phyloP scores from a whole-genome alignment of 345 rosid species.

The Aquilaria malaccensis region DNA sequence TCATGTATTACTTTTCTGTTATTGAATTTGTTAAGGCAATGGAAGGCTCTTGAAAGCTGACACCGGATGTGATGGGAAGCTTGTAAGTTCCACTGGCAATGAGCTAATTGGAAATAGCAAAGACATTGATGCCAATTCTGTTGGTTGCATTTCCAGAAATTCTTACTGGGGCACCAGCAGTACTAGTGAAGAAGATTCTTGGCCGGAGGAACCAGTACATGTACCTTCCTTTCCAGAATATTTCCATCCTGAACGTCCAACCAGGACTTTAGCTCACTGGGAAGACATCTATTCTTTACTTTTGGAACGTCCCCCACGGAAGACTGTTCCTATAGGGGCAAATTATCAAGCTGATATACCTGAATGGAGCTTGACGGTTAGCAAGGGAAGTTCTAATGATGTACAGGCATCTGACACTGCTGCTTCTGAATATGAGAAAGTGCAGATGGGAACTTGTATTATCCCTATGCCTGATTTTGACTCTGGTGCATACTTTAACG shows the following conservation, averaged over 20 bases:
- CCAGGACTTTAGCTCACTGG: constrained; percentile 18
- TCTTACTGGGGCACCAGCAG: constrained; percentile 23
- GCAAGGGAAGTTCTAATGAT: constrained; percentile 3
- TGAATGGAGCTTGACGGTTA: constrained; percentile 13
- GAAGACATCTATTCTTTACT: constrained; percentile 25
- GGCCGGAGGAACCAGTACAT: constrained; percentile 18
- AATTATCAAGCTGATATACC: constrained; percentile 71
- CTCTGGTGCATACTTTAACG: constrained; percentile 8
- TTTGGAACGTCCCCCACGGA: constrained; percentile 31
- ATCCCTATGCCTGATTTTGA: constrained; percentile 43
- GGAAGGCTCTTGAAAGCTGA: constrained; percentile 5
- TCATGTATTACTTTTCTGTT: constrained; percentile 3
- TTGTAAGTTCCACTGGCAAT: constrained; percentile 3
- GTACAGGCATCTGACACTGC: constrained; percentile 8
- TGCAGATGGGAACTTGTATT: constrained; percentile 53
- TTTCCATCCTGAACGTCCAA: constrained; percentile 18
- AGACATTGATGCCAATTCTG: constrained; percentile 15
- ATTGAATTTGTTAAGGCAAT: constrained; percentile 18
- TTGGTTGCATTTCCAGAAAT: constrained; percentile 13
- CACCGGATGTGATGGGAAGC: constrained; percentile 17
- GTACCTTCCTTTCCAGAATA: constrained; percentile 18
- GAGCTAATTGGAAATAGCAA: constrained; percentile 9
- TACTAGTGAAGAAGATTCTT: constrained; percentile 24
- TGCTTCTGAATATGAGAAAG: constrained; percentile 23
- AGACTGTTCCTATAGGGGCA: constrained; percentile 51